Percentiles rank a stretch among this genome's conserved stretches.
These are phyloP conservation scores for Neckera pumila DNA, from an alignment of 225 moss, liverwort and hornwort species.

Conservation along the genomic window DNA sequence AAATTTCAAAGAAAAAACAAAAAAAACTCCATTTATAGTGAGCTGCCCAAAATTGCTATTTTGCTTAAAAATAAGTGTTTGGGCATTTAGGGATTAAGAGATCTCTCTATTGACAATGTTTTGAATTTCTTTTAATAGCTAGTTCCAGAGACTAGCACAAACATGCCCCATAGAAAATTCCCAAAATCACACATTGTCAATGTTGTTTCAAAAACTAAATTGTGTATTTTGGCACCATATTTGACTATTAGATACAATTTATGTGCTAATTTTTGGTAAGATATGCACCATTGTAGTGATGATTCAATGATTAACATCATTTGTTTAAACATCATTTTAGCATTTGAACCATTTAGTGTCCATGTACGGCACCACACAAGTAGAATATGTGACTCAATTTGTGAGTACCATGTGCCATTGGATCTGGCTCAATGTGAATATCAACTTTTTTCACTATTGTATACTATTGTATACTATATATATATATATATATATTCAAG, in stretches of 20 bases:
- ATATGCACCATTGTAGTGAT: not conserved
- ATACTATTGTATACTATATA: too few species aligned
- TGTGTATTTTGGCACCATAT: not conserved
- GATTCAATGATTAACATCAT: too few species aligned
- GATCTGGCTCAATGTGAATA: fast-evolving
- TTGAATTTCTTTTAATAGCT: not conserved
- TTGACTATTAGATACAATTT: not conserved
- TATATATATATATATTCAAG: not conserved
- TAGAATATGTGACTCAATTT: not conserved
- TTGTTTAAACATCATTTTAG: too few species aligned
- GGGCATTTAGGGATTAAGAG: not conserved
- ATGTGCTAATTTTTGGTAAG: not conserved
- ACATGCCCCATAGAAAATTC: not conserved
- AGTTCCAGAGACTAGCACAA: not conserved
- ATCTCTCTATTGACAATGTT: not conserved
- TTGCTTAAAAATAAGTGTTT: too few species aligned
- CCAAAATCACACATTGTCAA: not conserved
- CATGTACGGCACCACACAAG: fast-evolving
- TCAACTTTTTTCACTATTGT: too few species aligned
- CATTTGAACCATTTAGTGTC: not conserved
- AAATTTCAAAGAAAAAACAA: too few species aligned
- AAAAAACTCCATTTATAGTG: too few species aligned
- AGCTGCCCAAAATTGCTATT: too few species aligned
- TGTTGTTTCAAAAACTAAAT: not conserved
- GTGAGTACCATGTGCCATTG: not conserved